These are phyloP conservation scores for Barnettozyma vustinii DNA, from an alignment of 805 yeast genomes.

Conservation along the genomic window DNA sequence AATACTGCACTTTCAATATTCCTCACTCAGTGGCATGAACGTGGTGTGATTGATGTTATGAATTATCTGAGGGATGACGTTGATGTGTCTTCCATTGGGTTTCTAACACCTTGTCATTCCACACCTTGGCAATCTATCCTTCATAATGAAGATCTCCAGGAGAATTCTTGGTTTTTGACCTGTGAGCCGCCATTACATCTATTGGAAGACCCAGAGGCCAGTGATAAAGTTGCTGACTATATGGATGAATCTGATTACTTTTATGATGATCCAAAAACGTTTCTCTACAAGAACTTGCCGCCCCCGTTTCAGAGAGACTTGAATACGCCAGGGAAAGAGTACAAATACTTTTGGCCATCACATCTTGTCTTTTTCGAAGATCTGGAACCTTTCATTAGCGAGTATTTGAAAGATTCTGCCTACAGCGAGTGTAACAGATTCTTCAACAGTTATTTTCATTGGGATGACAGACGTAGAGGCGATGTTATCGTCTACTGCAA, in stretches of 20 bases:
- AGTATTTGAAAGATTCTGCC: conserved; percentile 33
- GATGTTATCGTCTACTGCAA: conserved; percentile 62
- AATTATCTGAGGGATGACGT: conserved; percentile 40
- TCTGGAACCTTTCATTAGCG: conserved; percentile 41
- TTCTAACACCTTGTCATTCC: conserved; percentile 93
- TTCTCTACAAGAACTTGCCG: conserved; percentile 51
- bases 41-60: conserved; percentile 75
- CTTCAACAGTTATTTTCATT: conserved; percentile 79
- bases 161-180: conserved; percentile 65
- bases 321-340: conserved; percentile 24
- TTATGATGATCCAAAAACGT: conserved; percentile 60
- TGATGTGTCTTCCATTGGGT: conserved; percentile 55
- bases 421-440: conserved; percentile 48
- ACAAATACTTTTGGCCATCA: conserved; percentile 58
- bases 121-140: conserved; percentile 91
- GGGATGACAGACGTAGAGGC: conserved; percentile 79
- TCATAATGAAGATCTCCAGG: conserved; percentile 45
- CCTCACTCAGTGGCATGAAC: conserved; percentile 69
- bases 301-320: conserved; percentile 23
- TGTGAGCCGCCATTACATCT: conserved; percentile 81
- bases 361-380: conserved; percentile 70
- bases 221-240: conserved; percentile 39
- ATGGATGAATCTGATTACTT: conserved; percentile 85
- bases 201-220: conserved; percentile 26
- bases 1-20: conserved; percentile 43